phyloP scores from a whole-genome alignment of 1,139 yeast species.

The Candida gigantensis region DNA sequence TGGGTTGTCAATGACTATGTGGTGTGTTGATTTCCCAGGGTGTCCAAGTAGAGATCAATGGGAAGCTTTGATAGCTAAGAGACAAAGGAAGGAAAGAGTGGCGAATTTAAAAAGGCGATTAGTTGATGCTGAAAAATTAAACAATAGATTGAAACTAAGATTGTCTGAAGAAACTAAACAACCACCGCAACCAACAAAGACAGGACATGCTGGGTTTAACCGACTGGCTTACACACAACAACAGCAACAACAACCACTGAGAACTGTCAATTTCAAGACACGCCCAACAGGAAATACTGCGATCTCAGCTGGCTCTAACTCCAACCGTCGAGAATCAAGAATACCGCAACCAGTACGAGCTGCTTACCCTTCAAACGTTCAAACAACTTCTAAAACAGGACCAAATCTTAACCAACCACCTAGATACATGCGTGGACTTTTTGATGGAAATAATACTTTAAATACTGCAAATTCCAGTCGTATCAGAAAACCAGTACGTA shows the following conservation, averaged over 20 bases:
- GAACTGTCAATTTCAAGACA: conserved; percentile 4
- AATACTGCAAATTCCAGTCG: conserved; percentile 6
- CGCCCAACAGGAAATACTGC: conserved; percentile 1
- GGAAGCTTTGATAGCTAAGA: conserved; percentile 31
- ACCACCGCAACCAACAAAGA: background rate
- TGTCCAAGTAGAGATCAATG: conserved; percentile 39
- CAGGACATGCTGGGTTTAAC: too few relatives aligned
- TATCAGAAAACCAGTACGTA: conserved; percentile 2
- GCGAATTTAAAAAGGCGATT: conserved; percentile 24
- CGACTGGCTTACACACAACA: too few relatives aligned
- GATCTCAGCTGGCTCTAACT: conserved; percentile 3
- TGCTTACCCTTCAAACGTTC: background rate
- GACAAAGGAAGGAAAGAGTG: conserved; percentile 29
- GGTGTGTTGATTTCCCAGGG: conserved; percentile 62
- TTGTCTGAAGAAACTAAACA: conserved; percentile 14
- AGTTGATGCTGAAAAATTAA: conserved; percentile 24
- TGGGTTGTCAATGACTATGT: conserved; percentile 63
- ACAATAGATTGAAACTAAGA: conserved; percentile 28
- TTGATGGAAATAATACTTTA: conserved; percentile 23
- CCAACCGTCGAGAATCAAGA: conserved; percentile 12
- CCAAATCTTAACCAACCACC: conserved; percentile 50
- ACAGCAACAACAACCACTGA: background rate
- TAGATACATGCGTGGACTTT: conserved; percentile 43
- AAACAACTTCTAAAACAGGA: conserved; percentile 10
- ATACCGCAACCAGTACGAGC: conserved; percentile 18